A percentile compares a stretch with the other conserved stretches of the same genome.
Conservation (phyloP, 164 flowering plant species). For the Nymphaea colorata region DNA sequence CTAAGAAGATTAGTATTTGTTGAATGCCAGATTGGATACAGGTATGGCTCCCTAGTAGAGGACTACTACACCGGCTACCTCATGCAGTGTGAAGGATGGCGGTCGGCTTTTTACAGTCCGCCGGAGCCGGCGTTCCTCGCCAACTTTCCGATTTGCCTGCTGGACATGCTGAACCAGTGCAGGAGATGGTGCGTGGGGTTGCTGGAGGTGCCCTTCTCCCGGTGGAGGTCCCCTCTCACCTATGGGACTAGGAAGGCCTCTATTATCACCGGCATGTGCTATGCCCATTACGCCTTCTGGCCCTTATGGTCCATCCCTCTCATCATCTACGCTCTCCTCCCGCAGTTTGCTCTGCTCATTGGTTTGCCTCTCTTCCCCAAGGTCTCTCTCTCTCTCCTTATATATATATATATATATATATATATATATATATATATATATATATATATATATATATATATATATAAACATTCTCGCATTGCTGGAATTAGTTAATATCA, state of each 20-base stretch:
- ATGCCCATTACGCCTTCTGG: constrained; percentile 30
- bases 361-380: constrained; percentile 39
- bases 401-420: background rate
- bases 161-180: constrained; percentile 38
- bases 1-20: background rate
- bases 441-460: background rate
- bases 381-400: constrained; percentile 21
- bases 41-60: constrained; percentile 72
- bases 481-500: no score
- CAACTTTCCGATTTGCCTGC: constrained; percentile 35
- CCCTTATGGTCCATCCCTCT: constrained; percentile 41
- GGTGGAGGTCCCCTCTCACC: constrained; percentile 33
- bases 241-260: constrained; percentile 32
- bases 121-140: constrained; percentile 51
- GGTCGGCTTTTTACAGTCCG: constrained; percentile 51
- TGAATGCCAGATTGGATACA: constrained; percentile 45
- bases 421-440: no score
- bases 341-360: constrained; percentile 47
- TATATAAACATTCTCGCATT: no score
- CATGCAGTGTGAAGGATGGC: constrained; percentile 77
- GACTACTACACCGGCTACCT: constrained; percentile 66
- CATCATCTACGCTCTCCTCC: constrained; percentile 41
- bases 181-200: constrained; percentile 64
- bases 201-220: constrained; percentile 37
- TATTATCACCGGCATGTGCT: constrained; percentile 29